Evolutionary conservation across 768 basidiomycete species (phyloP).

Genomic region (Gyrodon lividus): DNA sequence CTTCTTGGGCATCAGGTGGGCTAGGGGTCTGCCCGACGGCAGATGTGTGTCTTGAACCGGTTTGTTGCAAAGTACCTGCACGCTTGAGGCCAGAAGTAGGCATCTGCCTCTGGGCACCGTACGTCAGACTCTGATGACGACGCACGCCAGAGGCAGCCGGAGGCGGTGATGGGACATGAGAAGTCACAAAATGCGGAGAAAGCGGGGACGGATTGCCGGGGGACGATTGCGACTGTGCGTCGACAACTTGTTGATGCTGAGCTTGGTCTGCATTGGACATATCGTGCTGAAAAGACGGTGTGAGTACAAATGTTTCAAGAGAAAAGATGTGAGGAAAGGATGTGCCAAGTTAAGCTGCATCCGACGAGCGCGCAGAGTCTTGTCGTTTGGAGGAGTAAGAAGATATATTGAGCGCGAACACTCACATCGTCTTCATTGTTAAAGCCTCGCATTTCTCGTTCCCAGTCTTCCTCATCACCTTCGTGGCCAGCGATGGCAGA

Average conservation of each 20-base stretch:
- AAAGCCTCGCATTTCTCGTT: slow-evolving; percentile 58
- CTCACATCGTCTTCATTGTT: slow-evolving; percentile 67
- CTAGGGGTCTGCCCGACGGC: slow-evolving; percentile 39
- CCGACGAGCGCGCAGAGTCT: not conserved
- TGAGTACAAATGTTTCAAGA: slow-evolving; percentile 17
- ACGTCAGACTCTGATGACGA: slow-evolving; percentile 77
- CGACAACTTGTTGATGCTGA: slow-evolving; percentile 50
- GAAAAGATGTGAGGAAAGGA: slow-evolving; percentile 12
- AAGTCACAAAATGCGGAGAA: slow-evolving; percentile 56
- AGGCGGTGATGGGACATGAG: slow-evolving; percentile 65
- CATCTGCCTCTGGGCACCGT: slow-evolving; percentile 59
- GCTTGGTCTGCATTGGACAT: slow-evolving; percentile 20
- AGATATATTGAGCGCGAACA: slow-evolving; percentile 7
- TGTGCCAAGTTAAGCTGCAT: slow-evolving; percentile 8
- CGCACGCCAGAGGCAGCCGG: slow-evolving; percentile 71
- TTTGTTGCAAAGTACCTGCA: slow-evolving; percentile 63
- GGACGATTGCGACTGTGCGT: slow-evolving; percentile 45
- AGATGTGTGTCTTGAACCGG: slow-evolving; percentile 38
- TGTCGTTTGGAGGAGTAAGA: not conserved
- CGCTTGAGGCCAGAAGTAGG: slow-evolving; percentile 60
- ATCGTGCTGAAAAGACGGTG: slow-evolving; percentile 21
- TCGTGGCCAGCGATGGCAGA: slow-evolving; percentile 84
- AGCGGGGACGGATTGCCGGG: slow-evolving; percentile 48
- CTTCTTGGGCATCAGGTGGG: slow-evolving; percentile 55
- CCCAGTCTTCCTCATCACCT: slow-evolving; percentile 89